Percentiles rank a stretch among this genome's conserved stretches.
phyloP scores from a whole-genome alignment of 208 protist genomes.

The Leishmania arabica region DNA sequence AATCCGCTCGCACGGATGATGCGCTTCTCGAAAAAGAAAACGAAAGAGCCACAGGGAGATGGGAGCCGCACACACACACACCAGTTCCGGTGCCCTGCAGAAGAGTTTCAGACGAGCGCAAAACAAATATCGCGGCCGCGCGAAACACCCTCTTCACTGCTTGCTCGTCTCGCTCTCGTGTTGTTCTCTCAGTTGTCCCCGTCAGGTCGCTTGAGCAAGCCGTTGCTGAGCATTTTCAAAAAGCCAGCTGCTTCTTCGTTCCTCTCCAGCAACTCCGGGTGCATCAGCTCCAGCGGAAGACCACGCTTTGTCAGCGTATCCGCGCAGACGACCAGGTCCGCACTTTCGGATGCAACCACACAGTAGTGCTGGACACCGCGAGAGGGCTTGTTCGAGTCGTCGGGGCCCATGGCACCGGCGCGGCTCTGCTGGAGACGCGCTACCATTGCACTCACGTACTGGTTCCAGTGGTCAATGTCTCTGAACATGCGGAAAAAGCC shows the following conservation, averaged over 20 bases:
- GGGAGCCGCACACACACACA: not conserved
- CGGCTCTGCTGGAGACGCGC: slow-evolving; percentile 21
- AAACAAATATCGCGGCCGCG: not conserved
- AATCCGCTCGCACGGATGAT: not conserved
- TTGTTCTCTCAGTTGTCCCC: not conserved
- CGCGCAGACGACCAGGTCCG: slow-evolving; percentile 49
- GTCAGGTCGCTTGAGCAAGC: slow-evolving; percentile 15
- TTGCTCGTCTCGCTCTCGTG: not conserved
- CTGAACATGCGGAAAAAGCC: slow-evolving; percentile 87
- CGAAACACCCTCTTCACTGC: not conserved
- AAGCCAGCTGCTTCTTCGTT: slow-evolving; percentile 38
- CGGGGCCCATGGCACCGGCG: not conserved
- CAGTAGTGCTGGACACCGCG: slow-evolving; percentile 52
- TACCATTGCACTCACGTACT: slow-evolving; percentile 58
- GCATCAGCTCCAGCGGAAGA: slow-evolving; percentile 68
- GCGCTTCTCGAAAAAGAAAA: not conserved
- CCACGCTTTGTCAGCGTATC: slow-evolving; percentile 67
- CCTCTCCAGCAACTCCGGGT: slow-evolving; percentile 54
- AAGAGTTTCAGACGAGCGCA: not conserved
- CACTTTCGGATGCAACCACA: slow-evolving; percentile 65
- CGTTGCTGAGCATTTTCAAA: slow-evolving; percentile 36
- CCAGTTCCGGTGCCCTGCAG: not conserved
- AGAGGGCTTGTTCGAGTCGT: slow-evolving; percentile 29
- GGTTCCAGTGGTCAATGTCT: slow-evolving; percentile 70
- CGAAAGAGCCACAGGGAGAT: not conserved